These are phyloP conservation scores for Buddleja alternifolia DNA, from an alignment of 257 asterid genomes.

Conservation along the genomic window DNA sequence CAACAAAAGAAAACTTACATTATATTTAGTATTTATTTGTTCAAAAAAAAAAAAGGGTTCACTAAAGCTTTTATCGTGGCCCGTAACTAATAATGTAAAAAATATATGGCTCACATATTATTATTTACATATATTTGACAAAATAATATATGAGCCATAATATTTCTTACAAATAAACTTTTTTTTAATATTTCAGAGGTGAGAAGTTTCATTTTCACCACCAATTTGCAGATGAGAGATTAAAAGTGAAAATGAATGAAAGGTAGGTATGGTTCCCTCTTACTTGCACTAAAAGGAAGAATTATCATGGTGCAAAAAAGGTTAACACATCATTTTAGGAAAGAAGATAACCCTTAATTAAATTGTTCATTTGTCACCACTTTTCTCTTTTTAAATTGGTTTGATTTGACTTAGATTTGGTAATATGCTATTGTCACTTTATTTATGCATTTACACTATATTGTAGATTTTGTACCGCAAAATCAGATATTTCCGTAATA, in stretches of 20 bases:
- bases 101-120: too few relatives aligned
- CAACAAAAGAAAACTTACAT: too few relatives aligned
- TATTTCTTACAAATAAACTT: too few relatives aligned
- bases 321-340: not conserved
- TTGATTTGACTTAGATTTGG: conserved; percentile 9
- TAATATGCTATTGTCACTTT: conserved; percentile 7
- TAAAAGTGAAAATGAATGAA: conserved; percentile 36
- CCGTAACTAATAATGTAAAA: too few relatives aligned
- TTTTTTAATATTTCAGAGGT: conserved; percentile 41
- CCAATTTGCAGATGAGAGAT: conserved; percentile 31
- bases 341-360: not conserved
- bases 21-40: too few relatives aligned
- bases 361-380: not conserved
- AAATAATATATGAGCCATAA: too few relatives aligned
- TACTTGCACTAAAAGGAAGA: conserved; percentile 51
- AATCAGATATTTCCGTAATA: too few relatives aligned
- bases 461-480: not conserved
- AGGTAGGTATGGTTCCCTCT: conserved; percentile 28
- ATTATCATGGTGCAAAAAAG: conserved; percentile 20
- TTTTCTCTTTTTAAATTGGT: not conserved
- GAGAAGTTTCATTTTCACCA: conserved; percentile 42
- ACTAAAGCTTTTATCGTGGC: too few relatives aligned
- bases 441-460: not conserved
- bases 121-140: too few relatives aligned
- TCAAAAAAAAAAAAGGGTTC: too few relatives aligned